Evolutionary conservation across 441 rosid genomes (phyloP).

Genomic region (Erysimum pusillum): DNA sequence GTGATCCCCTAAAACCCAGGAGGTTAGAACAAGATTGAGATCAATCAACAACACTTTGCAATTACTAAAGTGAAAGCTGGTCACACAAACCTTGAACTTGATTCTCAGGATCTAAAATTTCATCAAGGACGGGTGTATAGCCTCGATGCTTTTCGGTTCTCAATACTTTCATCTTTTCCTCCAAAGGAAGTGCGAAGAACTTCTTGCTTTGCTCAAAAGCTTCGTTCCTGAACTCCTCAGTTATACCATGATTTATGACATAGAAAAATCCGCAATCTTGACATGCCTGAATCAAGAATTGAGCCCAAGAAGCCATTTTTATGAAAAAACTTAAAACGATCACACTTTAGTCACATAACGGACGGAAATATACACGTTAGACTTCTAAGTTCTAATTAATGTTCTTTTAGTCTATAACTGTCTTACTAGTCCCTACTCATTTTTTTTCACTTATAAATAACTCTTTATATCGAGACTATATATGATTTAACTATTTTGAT

Average conservation of each 20-base stretch:
- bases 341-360: too few species aligned
- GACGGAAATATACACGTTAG: too few species aligned
- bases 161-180: background rate
- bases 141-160: background rate
- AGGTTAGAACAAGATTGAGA: background rate
- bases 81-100: slow-evolving; percentile 22
- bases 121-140: background rate
- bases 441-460: too few species aligned
- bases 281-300: slow-evolving; percentile 17
- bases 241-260: slow-evolving; percentile 16
- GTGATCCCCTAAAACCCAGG: slow-evolving; percentile 66
- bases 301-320: too few species aligned
- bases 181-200: background rate
- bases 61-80: background rate
- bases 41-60: background rate
- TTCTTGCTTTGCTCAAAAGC: slow-evolving; percentile 4
- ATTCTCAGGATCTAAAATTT: background rate
- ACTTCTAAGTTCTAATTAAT: too few species aligned
- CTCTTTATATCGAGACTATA: too few species aligned
- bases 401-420: too few species aligned
- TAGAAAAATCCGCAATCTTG: slow-evolving; percentile 11
- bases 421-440: too few species aligned
- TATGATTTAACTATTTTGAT: too few species aligned
- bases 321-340: too few species aligned
- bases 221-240: slow-evolving; percentile 3